Conservation (phyloP, 2,329 filamentous ascomycete genomes). For the Hymenoscyphus scutula region DNA sequence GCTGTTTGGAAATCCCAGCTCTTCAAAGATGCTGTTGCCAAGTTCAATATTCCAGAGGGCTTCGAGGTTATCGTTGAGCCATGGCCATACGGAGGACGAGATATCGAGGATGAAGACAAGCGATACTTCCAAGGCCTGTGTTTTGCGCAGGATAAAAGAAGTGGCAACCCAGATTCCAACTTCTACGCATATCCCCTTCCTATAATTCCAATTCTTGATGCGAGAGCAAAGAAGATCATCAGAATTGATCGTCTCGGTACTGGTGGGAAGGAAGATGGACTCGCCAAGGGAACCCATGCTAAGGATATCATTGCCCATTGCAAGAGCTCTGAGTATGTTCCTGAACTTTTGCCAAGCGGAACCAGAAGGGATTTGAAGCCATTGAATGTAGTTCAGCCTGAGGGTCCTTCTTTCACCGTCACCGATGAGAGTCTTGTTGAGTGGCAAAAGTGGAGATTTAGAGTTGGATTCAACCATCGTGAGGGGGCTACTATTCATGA, state of each 20-base stretch:
- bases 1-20: slow-evolving; percentile 50
- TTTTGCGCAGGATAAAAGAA: slow-evolving; percentile 46
- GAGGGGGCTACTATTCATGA: slow-evolving; percentile 63
- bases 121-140: slow-evolving; percentile 55
- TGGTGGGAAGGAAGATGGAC: slow-evolving; percentile 39
- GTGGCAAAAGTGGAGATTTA: slow-evolving; percentile 61
- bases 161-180: slow-evolving; percentile 36
- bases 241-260: slow-evolving; percentile 47
- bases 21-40: slow-evolving; percentile 50
- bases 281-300: slow-evolving; percentile 43
- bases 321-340: slow-evolving; percentile 38
- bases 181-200: slow-evolving; percentile 52
- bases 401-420: slow-evolving; percentile 59
- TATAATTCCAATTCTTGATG: slow-evolving; percentile 49
- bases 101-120: slow-evolving; percentile 44
- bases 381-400: slow-evolving; percentile 60
- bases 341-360: slow-evolving; percentile 41
- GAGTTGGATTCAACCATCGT: slow-evolving; percentile 59
- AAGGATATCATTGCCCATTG: slow-evolving; percentile 45
- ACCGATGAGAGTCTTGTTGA: slow-evolving; percentile 42
- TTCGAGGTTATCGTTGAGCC: slow-evolving; percentile 54
- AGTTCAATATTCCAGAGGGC: slow-evolving; percentile 52
- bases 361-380: slow-evolving; percentile 52
- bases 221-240: slow-evolving; percentile 45
- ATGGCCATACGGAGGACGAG: slow-evolving; percentile 51